These are phyloP conservation scores for Yarrowia osloensis DNA, from an alignment of 805 yeast species.

Conservation along the genomic window DNA sequence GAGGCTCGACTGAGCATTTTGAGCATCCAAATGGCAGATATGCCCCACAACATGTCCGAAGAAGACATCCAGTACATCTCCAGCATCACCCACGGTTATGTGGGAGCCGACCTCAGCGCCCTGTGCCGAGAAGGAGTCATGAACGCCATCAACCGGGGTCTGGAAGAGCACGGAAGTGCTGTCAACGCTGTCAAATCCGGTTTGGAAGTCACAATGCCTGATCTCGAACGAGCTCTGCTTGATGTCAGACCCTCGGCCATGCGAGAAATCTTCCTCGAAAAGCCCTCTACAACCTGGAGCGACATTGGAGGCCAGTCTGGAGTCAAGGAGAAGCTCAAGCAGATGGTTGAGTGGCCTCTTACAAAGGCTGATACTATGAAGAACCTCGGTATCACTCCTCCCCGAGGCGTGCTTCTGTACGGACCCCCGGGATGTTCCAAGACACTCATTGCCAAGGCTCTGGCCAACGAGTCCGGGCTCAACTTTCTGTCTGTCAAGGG, in stretches of 20 bases:
- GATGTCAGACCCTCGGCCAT: constrained; percentile 95
- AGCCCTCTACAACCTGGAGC: constrained; percentile 90
- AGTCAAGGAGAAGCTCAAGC: constrained; percentile 76
- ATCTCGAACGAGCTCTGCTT: constrained; percentile 69
- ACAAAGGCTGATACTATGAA: constrained; percentile 77
- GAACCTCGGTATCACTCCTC: constrained; percentile 80
- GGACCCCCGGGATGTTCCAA: constrained; percentile 99
- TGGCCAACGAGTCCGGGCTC: constrained; percentile 93
- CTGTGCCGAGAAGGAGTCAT: constrained; percentile 85
- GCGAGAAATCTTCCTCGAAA: constrained; percentile 92
- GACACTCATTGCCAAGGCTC: constrained; percentile 89
- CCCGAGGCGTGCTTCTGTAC: constrained; percentile 87
- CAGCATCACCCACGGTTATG: constrained; percentile 89
- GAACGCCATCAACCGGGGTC: constrained; percentile 70
- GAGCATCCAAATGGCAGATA: constrained; percentile 56
- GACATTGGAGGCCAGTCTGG: constrained; percentile 96
- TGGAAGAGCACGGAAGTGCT: constrained; percentile 38
- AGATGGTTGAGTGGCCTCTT: constrained; percentile 89
- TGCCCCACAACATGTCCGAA: constrained; percentile 57
- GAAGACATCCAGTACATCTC: constrained; percentile 67
- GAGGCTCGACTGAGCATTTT: constrained; percentile 89
- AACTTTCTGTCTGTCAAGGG: constrained; percentile 95
- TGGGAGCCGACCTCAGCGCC: constrained; percentile 93
- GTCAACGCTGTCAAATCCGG: not conserved
- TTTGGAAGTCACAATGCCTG: constrained; percentile 49